Conservation (phyloP, 2,329 filamentous ascomycete species). For the Penicillium crustosum region DNA sequence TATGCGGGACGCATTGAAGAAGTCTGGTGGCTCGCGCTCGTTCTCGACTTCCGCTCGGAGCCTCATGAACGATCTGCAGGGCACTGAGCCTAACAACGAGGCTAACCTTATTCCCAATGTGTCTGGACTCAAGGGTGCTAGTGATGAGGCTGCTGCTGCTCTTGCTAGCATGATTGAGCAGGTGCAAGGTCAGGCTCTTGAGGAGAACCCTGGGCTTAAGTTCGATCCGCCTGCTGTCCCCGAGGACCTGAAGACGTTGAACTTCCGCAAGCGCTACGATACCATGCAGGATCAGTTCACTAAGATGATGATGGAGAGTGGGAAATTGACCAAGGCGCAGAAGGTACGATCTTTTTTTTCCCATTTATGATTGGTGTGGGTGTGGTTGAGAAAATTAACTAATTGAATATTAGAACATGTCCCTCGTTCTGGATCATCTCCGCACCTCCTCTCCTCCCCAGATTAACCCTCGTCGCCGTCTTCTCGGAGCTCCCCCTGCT, state of each 20-base stretch:
- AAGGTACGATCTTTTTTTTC: conserved; percentile 55
- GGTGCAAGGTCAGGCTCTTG: conserved; percentile 34
- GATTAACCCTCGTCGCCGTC: conserved; percentile 62
- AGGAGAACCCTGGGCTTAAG: conserved; percentile 63
- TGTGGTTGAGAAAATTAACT: not conserved
- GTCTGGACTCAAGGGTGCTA: not conserved
- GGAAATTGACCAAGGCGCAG: conserved; percentile 87
- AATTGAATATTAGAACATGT: conserved; percentile 67
- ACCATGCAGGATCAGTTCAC: conserved; percentile 83
- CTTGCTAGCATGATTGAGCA: conserved; percentile 41
- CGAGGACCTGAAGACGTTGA: conserved; percentile 52
- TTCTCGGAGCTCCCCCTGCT: conserved; percentile 69
- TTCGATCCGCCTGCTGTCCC: conserved; percentile 72
- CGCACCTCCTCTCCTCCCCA: conserved; percentile 80
- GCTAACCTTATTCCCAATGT: not conserved
- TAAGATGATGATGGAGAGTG: conserved; percentile 85
- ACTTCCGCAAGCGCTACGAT: conserved; percentile 81
- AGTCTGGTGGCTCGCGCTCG: conserved; percentile 48
- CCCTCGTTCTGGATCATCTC: conserved; percentile 75
- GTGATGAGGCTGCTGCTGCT: conserved; percentile 33
- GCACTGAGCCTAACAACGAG: conserved; percentile 15
- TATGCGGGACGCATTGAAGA: conserved; percentile 60
- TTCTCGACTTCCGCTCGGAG: conserved; percentile 58
- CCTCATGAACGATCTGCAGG: conserved; percentile 33
- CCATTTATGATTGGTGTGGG: not conserved